Evolutionary conservation across 1,284 basidiomycete genomes (phyloP).

Genomic region (Anthracocystis panici-leucophaei): DNA sequence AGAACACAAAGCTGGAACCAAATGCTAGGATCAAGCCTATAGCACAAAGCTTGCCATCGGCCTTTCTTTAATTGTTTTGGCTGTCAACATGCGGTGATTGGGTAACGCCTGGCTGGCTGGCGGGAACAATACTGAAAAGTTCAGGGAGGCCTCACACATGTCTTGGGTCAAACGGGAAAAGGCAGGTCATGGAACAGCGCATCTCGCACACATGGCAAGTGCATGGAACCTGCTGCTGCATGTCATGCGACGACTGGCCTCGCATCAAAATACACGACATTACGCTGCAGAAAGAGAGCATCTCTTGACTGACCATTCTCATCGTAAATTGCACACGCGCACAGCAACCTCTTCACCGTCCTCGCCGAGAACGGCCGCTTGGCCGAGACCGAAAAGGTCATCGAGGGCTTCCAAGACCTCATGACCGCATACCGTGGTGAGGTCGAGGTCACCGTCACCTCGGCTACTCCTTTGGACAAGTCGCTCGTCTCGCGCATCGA

Average conservation of each 20-base stretch:
- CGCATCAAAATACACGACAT: not conserved
- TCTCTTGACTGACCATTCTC: constrained; percentile 1
- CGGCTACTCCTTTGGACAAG: constrained; percentile 68
- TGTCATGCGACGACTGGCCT: not conserved
- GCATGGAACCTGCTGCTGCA: constrained; percentile 1
- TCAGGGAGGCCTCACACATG: too few species aligned
- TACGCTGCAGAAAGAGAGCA: not conserved
- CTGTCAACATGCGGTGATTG: not conserved
- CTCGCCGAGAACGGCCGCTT: constrained; percentile 95
- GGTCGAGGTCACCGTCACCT: constrained; percentile 91
- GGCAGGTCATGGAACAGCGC: not conserved
- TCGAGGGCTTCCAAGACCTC: constrained; percentile 90
- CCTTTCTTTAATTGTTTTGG: not conserved
- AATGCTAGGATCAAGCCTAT: not conserved
- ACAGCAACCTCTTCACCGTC: constrained; percentile 83
- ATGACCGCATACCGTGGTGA: constrained; percentile 92
- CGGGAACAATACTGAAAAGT: too few species aligned
- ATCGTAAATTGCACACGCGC: not conserved
- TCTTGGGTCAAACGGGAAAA: not conserved
- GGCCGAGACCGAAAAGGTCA: constrained; percentile 83
- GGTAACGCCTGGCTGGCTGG: too few species aligned
- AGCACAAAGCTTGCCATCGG: not conserved
- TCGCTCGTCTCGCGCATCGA: constrained; percentile 63
- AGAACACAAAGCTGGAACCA: not conserved
- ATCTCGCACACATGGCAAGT: not conserved